Evolutionary conservation across 805 yeast species (phyloP), one percentile per base, ranked within the genome.

Genomic region (Monosporozyma unispora): DNA sequence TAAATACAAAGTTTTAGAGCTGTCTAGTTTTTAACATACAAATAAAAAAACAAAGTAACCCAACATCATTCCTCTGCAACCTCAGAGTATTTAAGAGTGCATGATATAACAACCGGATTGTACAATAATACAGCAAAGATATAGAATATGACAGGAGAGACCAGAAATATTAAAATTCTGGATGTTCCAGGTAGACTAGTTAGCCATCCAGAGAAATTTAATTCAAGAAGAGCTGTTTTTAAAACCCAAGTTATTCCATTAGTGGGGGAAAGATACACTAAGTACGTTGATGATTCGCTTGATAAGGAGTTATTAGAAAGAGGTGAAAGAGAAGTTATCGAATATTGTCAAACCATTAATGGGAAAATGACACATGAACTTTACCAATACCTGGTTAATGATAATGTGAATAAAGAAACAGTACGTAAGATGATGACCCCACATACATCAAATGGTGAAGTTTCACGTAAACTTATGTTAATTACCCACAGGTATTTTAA

Each of bases 281-380:
- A 55, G n/a, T 56, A 54, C 29, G 48, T 52, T 7, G 56, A 51
- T 11, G 39, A 52, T 11, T 46, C 47, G 11, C 41, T 59, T 21
- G 50, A 59, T 42, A 19, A 44, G 22, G 57, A 54, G 1, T 44
- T 59, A 29, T 43, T 62, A 38, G 54, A 57, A 37, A 46, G 56
- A 22, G 68, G 65, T 21, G 57, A 58, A 37, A 38, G 51, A 33
- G 62, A 57, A 41, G 45, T 60, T n/a, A 21, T 52, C 2, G 55
- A 50, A 33, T 58, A 53, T 37, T 58, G 53, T 43, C 55, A 52
- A 16, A 50, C 59, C 2, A 49, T 59, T 9, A 58, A 56, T 28
- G 63, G 66, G 14, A 62, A 57, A 49, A 50, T 64, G 40, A 54
- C 61, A 3, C 63, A 63, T 31, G 57, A 55, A 10, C 50, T 57